Base-by-base conservation (phyloP, 768 basidiomycete species). In the Dentipellis sp. region DNA sequence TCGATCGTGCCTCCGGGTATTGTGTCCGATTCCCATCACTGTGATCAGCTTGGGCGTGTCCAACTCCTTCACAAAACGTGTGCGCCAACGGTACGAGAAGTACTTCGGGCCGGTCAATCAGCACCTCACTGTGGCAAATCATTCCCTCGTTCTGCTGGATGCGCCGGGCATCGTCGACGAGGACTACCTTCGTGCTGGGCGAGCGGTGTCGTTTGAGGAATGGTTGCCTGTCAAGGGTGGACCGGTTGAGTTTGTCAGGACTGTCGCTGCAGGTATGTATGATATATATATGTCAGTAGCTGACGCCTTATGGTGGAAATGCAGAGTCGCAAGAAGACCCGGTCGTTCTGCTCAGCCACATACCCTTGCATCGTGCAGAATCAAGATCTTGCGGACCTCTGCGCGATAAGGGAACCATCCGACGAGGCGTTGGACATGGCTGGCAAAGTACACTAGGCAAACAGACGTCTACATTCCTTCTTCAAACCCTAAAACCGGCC, bases 371-470 rank as follows among this genome's bases (percentile, higher is more conserved):
- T 7, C 77, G 94, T 37, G 78, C 86, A 0, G 88, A 89, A 55
- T 78, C 78, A 4, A 85, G 85, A 7, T 71, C 75, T 0, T 97
- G 94, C 63, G 94, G 94, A 14, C 83, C 87, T 0, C 59, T 83
- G 19, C 78, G 91, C 58, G 91, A 94, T 66, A 74, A 73, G 49
- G 84, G 83, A 0, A 75, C 78, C 8, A 90, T 95, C 61, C 77
- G 77, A 14, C 78, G 84, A 52, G 87, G 88, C 11, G 88, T 85
- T 7, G 90, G 92, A 0, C 78, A 78, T 55, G 90, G 91, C 3
- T 93, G 89, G 65, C 90, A 90, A 68, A 87, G 85, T 56, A 82
- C 87, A 64, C 73, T 95, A 2, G 90, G 89, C 10, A 86, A 87
- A 66, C 80, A 88, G 57, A 90, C 90, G 1, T 83, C 87, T 0